Evolutionary conservation across 164 flowering plant species (phyloP), one percentile per base, ranked within the genome.

Genomic region (Annona squamosa): DNA sequence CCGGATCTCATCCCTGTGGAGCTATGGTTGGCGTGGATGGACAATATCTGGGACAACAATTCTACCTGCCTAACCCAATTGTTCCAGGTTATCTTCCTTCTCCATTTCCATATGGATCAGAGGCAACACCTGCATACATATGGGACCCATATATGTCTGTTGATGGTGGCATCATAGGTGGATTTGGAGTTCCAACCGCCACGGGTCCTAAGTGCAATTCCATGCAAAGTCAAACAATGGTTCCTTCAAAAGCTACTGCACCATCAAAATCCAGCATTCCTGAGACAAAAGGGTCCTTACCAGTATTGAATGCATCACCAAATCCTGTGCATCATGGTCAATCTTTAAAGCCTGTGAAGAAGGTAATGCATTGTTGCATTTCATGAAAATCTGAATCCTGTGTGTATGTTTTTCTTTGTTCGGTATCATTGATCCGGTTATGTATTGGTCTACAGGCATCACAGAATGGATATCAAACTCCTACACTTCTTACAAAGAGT

Each of bases 21-120:
- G 72, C 79, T 46, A 71, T 86, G 44, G n/a, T 79, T 74, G 85
- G 86, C 67, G 72, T 81, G 71, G 87, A 84, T 81, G 86, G 84
- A n/a, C 91, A 87, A 67, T 82, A 76, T 78, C 42, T 80, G 76
- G 70, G 77, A 72, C 87, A 85, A 48, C 86, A 80, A 63, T 78
- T 79, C 6, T 81, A 76, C 78, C 63, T 82, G 3, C 71, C 83
- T 17, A 77, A 76, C 71, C 78, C 84, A 2, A 52, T 82, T 63
- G 70, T 77, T 70, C 77, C 79, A 13, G 85, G 82, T 42, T 84
- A 82, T 76, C 72, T 64, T 46, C 80, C 83, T 7, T 52, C 79
- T 46, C 67, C 77, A 10, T 57, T 77, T 7, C 71, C 85, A 61
- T 82, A 82, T 77, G 88, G 88, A 46, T 74, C 85, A 62, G 87